Evolutionary conservation across 768 basidiomycete species (phyloP), one percentile per base, ranked within the genome.

Genomic region (Coprinopsis marcescibilis): DNA sequence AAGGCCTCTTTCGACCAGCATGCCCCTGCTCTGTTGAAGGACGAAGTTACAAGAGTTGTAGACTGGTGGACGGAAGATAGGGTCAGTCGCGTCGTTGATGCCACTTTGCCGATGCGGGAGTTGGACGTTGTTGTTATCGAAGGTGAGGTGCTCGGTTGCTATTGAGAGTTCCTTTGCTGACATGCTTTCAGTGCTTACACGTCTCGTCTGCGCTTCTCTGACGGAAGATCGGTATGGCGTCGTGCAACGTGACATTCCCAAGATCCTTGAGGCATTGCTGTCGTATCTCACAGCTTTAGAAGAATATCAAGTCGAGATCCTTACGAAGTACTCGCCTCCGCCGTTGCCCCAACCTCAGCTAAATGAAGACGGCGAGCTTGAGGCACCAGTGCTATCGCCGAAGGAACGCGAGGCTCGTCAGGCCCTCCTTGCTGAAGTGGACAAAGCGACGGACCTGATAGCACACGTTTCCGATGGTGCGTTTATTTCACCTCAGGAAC

Each of bases 191-290:
- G 89, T 79, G 4, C 68, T 93, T 3, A 76, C 84, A 1, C 72
- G 75, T 40, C 68, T 92, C 6, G 72, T 77, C 5, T 84, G 81
- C 49, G 78, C 82, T 0, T 92, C 90, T 3, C 65, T 93, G 12
- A 69, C 71, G 1, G 91, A 92, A 60, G 90, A 94, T 65, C 72
- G 75, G 15, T 91, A 83, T 57, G 90, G 90, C 17, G 77, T 83
- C 26, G 87, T 91, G 11, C 91, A 93, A 60, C 72, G 85, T 10
- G 91, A 93, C 58, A 87, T 90, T 15, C 85, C 89, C 0, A 81
- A 78, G 49, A 80, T 90, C 23, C 61, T 94, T 2, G 90, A 94
- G 60, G 84, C 85, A 0, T 67, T 92, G 52, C 59, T 85, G 11
- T 74, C 75, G 0, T 85, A 83, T 66, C 70, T 89, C 15, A 59